Percentiles rank a stretch among this genome's conserved stretches.
phyloP scores from a whole-genome alignment of 164 flowering plant genomes.

The Macadamia integrifolia region DNA sequence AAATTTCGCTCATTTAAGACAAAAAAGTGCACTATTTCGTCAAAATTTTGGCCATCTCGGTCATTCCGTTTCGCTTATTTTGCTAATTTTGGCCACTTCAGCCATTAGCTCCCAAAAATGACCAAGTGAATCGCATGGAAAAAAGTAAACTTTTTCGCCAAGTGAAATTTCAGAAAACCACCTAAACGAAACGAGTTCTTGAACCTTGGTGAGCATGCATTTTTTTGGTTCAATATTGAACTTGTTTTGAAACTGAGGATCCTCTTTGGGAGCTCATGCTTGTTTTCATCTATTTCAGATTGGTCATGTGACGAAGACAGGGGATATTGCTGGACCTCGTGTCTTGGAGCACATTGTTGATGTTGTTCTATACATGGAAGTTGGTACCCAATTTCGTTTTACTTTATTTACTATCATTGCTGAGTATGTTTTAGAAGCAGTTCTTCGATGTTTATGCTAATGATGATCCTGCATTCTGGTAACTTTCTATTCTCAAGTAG shows the following conservation, averaged over 20 bases:
- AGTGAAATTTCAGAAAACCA: no score
- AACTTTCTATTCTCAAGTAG: neutral
- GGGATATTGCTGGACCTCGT: slow-evolving; percentile 98
- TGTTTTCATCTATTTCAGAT: slow-evolving; percentile 37
- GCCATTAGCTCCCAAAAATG: no score
- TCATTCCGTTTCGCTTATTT: no score
- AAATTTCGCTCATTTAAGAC: no score
- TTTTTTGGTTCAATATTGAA: neutral
- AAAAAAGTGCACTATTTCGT: no score
- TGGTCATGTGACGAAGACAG: slow-evolving; percentile 94
- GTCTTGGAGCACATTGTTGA: slow-evolving; percentile 97
- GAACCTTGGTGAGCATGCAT: neutral
- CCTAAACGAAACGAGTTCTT: no score
- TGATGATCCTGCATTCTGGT: neutral
- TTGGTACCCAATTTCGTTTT: slow-evolving; percentile 36
- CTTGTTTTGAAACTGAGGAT: neutral
- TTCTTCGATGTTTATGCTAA: neutral
- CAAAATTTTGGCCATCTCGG: no score
- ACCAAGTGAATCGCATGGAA: no score
- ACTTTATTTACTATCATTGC: neutral
- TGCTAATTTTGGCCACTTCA: no score
- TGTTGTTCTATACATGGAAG: slow-evolving; percentile 92
- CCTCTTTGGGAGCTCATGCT: slow-evolving; percentile 1
- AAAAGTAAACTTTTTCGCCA: no score
- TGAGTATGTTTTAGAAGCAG: neutral